Percentiles rank a stretch among this genome's conserved stretches.
These are phyloP conservation scores for Arthroderma sp. DNA, from an alignment of 2,329 filamentous ascomycete species.

Conservation along the genomic window DNA sequence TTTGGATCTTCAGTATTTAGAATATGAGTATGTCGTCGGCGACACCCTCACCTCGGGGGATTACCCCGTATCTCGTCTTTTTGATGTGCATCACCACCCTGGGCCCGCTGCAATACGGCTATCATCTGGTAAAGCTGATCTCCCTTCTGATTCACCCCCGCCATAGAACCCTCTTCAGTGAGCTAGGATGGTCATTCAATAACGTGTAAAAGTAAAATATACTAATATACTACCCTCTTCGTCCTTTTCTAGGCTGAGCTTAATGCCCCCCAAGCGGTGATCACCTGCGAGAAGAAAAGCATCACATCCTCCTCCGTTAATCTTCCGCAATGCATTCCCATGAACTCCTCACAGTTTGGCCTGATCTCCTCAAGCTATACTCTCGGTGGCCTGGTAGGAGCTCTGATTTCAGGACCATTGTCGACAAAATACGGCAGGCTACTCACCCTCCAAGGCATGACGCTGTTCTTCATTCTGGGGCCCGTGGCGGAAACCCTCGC, in stretches of 20 bases:
- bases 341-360: conserved; percentile 70
- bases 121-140: conserved; percentile 58
- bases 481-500: conserved; percentile 64
- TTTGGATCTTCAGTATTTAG: too few species aligned
- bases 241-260: conserved; percentile 58
- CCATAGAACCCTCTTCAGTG: too few species aligned
- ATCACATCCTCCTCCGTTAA: conserved; percentile 22
- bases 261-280: conserved; percentile 86
- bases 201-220: too few species aligned
- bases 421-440: conserved; percentile 65
- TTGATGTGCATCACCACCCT: conserved; percentile 64
- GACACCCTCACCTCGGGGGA: conserved; percentile 11
- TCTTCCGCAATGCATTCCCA: conserved; percentile 68
- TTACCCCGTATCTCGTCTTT: conserved; percentile 67
- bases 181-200: too few species aligned
- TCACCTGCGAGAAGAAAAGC: conserved; percentile 63
- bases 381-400: conserved; percentile 72
- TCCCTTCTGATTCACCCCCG: neutral
- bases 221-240: neutral
- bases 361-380: conserved; percentile 85
- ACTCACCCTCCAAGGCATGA: conserved; percentile 62
- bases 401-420: conserved; percentile 65
- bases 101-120: conserved; percentile 87
- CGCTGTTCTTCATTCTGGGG: conserved; percentile 61
- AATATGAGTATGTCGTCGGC: neutral